These are phyloP conservation scores for Garcia nutans DNA, from an alignment of 345 rosid species.

Conservation along the genomic window DNA sequence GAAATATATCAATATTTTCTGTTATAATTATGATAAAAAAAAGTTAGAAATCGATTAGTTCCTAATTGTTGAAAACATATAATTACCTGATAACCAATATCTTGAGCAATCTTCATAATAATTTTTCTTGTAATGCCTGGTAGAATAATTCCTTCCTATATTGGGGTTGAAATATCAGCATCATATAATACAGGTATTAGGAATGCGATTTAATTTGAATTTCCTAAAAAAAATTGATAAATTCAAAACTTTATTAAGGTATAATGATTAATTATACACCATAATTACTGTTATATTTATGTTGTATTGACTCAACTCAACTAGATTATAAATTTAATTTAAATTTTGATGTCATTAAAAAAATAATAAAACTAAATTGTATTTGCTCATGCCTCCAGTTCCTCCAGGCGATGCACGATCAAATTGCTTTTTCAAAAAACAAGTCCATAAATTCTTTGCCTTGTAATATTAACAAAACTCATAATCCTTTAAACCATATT, in stretches of 20 bases:
- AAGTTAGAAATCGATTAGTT: neutral
- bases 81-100: conserved; percentile 40
- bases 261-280: no score
- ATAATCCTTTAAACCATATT: no score
- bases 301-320: no score
- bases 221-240: no score
- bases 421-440: conserved; percentile 21
- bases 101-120: conserved; percentile 42
- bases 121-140: conserved; percentile 42
- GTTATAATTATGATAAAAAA: no score
- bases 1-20: no score
- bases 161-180: conserved; percentile 37
- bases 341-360: no score
- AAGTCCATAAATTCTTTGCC: conserved; percentile 17
- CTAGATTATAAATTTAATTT: no score
- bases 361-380: neutral
- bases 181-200: conserved; percentile 19
- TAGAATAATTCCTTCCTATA: conserved; percentile 38
- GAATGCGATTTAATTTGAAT: no score
- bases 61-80: neutral
- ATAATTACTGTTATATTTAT: no score
- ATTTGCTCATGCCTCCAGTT: conserved; percentile 26
- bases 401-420: conserved; percentile 36
- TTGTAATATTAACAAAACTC: neutral
- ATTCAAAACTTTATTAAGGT: no score